A percentile compares a stretch with the other conserved stretches of the same genome.
Conservation (phyloP, 768 basidiomycete species). For the Zangia roseola region DNA sequence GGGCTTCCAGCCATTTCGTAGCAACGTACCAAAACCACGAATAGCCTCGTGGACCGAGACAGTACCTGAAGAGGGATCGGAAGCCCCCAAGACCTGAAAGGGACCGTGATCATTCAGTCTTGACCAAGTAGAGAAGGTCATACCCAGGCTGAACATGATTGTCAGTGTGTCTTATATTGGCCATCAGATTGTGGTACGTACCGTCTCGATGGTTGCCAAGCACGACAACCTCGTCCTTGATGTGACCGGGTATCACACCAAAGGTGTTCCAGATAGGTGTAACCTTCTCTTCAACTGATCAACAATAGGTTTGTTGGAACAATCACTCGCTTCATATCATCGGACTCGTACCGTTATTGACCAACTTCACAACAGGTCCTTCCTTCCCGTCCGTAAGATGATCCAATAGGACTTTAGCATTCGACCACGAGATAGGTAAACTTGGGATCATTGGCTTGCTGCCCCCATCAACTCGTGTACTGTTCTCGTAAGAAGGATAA, state of each 20-base stretch:
- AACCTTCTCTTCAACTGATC: slow-evolving; percentile 69
- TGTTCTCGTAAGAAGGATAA: slow-evolving; percentile 81
- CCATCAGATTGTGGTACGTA: slow-evolving; percentile 28
- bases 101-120: not conserved
- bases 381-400: slow-evolving; percentile 39
- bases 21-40: slow-evolving; percentile 50
- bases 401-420: slow-evolving; percentile 66
- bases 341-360: slow-evolving; percentile 49
- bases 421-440: slow-evolving; percentile 88
- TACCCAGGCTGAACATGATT: slow-evolving; percentile 24
- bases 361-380: slow-evolving; percentile 44
- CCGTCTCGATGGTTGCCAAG: slow-evolving; percentile 91
- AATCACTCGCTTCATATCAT: not conserved
- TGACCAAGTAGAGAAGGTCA: not conserved
- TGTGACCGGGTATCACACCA: slow-evolving; percentile 80
- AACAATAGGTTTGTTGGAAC: not conserved
- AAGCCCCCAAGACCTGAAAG: slow-evolving; percentile 47
- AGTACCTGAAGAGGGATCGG: slow-evolving; percentile 58
- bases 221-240: slow-evolving; percentile 82
- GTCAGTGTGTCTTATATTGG: slow-evolving; percentile 6
- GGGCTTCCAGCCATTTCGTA: slow-evolving; percentile 63
- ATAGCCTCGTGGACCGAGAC: slow-evolving; percentile 55
- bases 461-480: slow-evolving; percentile 55
- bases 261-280: slow-evolving; percentile 93
- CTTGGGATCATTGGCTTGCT: slow-evolving; percentile 80